Conservation (phyloP, 1,284 basidiomycete species). For the Pulveroboletus sp. region DNA sequence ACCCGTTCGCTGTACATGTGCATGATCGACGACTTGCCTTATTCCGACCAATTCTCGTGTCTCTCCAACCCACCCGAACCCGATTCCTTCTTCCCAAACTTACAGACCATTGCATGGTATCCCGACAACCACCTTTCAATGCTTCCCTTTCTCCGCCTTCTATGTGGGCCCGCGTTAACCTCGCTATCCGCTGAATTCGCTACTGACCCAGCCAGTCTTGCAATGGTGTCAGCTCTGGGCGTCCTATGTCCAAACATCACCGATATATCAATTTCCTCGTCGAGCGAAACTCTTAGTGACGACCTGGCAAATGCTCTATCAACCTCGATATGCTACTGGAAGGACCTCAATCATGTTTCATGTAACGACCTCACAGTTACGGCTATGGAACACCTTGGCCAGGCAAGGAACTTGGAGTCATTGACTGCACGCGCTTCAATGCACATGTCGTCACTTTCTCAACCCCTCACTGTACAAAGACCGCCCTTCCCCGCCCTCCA, state of each 20-base stretch:
- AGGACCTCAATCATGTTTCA: constrained; percentile 20
- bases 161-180: constrained; percentile 29
- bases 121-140: constrained; percentile 21
- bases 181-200: constrained; percentile 26
- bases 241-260: constrained; percentile 25
- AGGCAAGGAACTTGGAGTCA: constrained; percentile 15
- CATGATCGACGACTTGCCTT: constrained; percentile 22
- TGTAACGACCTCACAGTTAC: constrained; percentile 25
- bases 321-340: constrained; percentile 23
- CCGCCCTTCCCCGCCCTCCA: constrained; percentile 13
- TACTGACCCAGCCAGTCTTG: constrained; percentile 19
- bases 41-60: constrained; percentile 11
- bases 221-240: constrained; percentile 19
- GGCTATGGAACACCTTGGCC: constrained; percentile 25
- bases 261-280: constrained; percentile 23
- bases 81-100: constrained; percentile 25
- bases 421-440: constrained; percentile 19
- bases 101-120: constrained; percentile 26
- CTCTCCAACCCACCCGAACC: constrained; percentile 21
- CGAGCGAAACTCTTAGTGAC: constrained; percentile 8
- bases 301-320: constrained; percentile 21
- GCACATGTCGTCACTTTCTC: constrained; percentile 13
- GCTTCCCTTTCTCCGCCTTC: constrained; percentile 27
- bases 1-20: constrained; percentile 24
- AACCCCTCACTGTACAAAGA: background rate